Conservation (phyloP, 176 grass and related monocot genomes). For the Pharus latifolius region DNA sequence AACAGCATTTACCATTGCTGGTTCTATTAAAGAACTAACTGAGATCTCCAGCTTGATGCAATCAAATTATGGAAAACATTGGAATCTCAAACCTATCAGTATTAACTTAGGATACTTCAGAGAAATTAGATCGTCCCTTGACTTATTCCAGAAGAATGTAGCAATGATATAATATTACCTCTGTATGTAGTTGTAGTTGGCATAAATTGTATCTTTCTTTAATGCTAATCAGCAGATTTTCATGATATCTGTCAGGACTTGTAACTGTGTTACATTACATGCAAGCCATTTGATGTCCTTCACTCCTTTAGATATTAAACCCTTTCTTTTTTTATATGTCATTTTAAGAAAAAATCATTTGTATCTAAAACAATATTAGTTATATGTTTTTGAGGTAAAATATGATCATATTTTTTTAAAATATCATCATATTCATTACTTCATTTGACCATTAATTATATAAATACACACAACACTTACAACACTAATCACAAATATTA, state of each 20-base stretch:
- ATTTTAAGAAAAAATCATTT: too few species aligned
- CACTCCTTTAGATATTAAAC: too few species aligned
- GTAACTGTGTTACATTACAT: too few species aligned
- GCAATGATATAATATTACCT: background rate
- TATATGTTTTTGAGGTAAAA: too few species aligned
- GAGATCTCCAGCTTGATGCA: background rate
- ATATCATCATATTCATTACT: too few species aligned
- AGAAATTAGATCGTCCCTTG: background rate
- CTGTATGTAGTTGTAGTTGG: background rate
- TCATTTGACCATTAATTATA: too few species aligned
- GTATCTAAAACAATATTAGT: too few species aligned
- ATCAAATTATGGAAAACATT: background rate
- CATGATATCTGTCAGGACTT: background rate
- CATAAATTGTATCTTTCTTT: background rate
- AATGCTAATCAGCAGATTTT: background rate
- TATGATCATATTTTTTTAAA: too few species aligned
- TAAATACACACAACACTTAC: too few species aligned
- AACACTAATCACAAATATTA: too few species aligned
- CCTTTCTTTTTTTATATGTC: too few species aligned
- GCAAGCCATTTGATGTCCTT: background rate
- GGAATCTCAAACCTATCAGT: background rate
- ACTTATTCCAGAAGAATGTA: background rate
- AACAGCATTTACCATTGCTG: background rate
- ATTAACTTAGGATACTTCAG: background rate
- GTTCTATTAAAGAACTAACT: background rate